A percentile compares a stretch with the other conserved stretches of the same genome.
These are phyloP conservation scores for Fusarium sp. DNA, from an alignment of 2,329 filamentous ascomycete species.

Conservation along the genomic window DNA sequence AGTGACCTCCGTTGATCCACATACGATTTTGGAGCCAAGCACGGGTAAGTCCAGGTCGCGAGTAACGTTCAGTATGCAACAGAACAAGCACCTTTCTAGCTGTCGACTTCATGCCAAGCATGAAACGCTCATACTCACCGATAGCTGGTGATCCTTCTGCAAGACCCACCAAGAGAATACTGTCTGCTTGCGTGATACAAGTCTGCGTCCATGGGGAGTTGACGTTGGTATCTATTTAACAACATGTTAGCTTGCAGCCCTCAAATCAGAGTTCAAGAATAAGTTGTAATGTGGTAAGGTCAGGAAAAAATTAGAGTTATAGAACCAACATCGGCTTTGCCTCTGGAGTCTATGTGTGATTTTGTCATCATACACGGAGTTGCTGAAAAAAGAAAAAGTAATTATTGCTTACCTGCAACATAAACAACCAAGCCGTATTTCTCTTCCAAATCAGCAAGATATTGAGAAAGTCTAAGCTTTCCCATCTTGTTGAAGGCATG, in stretches of 20 bases:
- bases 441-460: constrained; percentile 95
- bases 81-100: constrained; percentile 92
- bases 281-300: constrained; percentile 43
- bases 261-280: constrained; percentile 10
- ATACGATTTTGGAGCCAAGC: constrained; percentile 92
- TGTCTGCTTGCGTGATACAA: constrained; percentile 96
- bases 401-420: constrained; percentile 74
- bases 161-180: constrained; percentile 90
- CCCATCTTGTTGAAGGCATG: constrained; percentile 98
- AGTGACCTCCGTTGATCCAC: constrained; percentile 98
- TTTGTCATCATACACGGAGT: constrained; percentile 62
- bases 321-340: constrained; percentile 66
- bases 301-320: constrained; percentile 77
- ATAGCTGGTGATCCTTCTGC: constrained; percentile 91
- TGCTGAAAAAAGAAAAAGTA: constrained; percentile 4
- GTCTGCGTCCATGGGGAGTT: constrained; percentile 99
- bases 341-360: constrained; percentile 56
- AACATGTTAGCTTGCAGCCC: constrained; percentile 45
- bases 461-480: constrained; percentile 94
- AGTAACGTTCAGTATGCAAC: constrained; percentile 89
- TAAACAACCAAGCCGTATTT: constrained; percentile 97
- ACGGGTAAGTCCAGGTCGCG: constrained; percentile 82
- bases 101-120: constrained; percentile 97
- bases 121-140: constrained; percentile 95
- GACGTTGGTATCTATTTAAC: constrained; percentile 85